A percentile compares a stretch with the other conserved stretches of the same genome.
phyloP scores from a whole-genome alignment of 2,329 filamentous ascomycete species.

The Mycosphaerella arachidis region DNA sequence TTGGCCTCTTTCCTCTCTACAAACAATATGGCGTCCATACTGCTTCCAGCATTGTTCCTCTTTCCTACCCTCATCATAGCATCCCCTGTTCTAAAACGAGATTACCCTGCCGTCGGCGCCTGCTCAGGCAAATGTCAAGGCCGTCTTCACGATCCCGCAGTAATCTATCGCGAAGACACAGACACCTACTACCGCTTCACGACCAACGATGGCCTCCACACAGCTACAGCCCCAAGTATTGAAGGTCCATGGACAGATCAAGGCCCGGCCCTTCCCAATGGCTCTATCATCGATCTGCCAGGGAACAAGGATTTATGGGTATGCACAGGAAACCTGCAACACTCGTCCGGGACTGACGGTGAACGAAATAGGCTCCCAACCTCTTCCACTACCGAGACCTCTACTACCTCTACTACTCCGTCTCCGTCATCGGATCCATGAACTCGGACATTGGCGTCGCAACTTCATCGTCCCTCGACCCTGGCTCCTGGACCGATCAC shows the following conservation, averaged over 20 bases:
- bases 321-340: not conserved
- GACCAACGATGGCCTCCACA: slow-evolving; percentile 47
- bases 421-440: slow-evolving; percentile 57
- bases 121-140: slow-evolving; percentile 17
- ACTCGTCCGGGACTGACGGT: too few relatives aligned
- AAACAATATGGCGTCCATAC: not conserved
- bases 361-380: slow-evolving; percentile 51
- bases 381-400: slow-evolving; percentile 51
- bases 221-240: slow-evolving; percentile 44
- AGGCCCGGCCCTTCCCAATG: slow-evolving; percentile 44
- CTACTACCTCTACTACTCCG: slow-evolving; percentile 62
- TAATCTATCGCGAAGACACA: slow-evolving; percentile 19
- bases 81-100: slow-evolving; percentile 13
- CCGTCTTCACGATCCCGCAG: slow-evolving; percentile 18
- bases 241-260: slow-evolving; percentile 47
- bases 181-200: slow-evolving; percentile 49
- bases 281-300: slow-evolving; percentile 44
- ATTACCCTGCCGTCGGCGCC: slow-evolving; percentile 13
- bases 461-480: slow-evolving; percentile 46
- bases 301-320: slow-evolving; percentile 49
- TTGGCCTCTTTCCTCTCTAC: not conserved
- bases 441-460: slow-evolving; percentile 59
- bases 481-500: slow-evolving; percentile 57
- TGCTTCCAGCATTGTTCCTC: not conserved
- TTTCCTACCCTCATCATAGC: not conserved